A percentile compares a stretch with the other conserved stretches of the same genome.
Conservation (phyloP, 495 filamentous ascomycete species). For the Podospora conica region DNA sequence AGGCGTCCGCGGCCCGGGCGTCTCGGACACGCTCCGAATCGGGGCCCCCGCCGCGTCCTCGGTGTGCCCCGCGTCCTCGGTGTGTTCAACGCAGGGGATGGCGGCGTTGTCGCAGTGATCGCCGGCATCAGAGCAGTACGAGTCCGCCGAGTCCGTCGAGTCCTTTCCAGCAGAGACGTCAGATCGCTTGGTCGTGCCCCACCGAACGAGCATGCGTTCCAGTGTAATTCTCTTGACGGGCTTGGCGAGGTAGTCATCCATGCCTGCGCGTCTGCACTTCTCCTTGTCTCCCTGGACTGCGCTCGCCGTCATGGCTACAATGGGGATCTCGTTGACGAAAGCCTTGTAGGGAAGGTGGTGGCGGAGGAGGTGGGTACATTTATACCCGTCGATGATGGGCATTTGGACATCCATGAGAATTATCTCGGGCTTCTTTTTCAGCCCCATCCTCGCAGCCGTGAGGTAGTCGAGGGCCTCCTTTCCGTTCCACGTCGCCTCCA, state of each 20-base stretch:
- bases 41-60: not conserved
- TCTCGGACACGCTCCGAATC: not conserved
- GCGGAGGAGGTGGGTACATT: constrained; percentile 65
- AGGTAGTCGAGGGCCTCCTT: constrained; percentile 69
- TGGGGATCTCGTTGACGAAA: constrained; percentile 52
- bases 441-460: constrained; percentile 28
- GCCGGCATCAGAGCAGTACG: constrained; percentile 28
- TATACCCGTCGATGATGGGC: constrained; percentile 75
- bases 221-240: constrained; percentile 63
- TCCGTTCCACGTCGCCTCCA: constrained; percentile 67
- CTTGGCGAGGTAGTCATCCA: constrained; percentile 82
- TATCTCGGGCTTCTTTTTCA: constrained; percentile 56
- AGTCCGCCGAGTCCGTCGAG: not conserved
- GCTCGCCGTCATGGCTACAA: constrained; percentile 76
- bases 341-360: constrained; percentile 52
- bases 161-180: no score
- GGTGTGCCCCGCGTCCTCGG: constrained; percentile 8
- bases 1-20: not conserved
- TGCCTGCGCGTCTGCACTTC: constrained; percentile 68
- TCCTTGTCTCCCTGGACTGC: constrained; percentile 77
- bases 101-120: constrained; percentile 26
- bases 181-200: constrained; percentile 30
- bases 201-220: constrained; percentile 65
- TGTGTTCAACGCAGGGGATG: constrained; percentile 23
- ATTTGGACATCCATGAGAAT: constrained; percentile 88